Conservation (phyloP, 1,139 yeast species). For the Pneumocystis wakefieldiae region DNA sequence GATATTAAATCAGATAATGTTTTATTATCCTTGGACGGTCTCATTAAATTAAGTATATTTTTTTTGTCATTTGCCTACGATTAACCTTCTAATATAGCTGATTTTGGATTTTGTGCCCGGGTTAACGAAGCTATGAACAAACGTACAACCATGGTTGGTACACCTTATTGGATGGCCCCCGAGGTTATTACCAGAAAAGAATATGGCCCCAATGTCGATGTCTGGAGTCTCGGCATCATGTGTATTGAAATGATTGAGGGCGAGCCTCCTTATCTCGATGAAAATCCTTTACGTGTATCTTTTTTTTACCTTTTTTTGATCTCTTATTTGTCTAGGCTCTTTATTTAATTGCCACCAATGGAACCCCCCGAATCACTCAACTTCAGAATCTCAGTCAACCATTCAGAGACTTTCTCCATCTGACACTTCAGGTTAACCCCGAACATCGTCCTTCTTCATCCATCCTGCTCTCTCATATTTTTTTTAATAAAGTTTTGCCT, state of each 20-base stretch:
- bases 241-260: conserved; percentile 97
- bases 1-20: conserved; percentile 94
- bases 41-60: conserved; percentile 61
- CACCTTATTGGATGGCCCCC: conserved; percentile 99
- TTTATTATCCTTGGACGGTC: conserved; percentile 64
- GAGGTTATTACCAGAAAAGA: conserved; percentile 89
- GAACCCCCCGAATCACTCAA: conserved; percentile 84
- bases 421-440: conserved; percentile 75
- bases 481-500: conserved; percentile 58
- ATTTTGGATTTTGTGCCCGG: conserved; percentile 82
- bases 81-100: conserved; percentile 17
- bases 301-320: conserved; percentile 19
- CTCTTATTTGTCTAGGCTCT: conserved; percentile 37
- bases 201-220: conserved; percentile 93
- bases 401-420: conserved; percentile 53
- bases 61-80: conserved; percentile 6
- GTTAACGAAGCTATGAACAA: conserved; percentile 72
- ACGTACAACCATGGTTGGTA: conserved; percentile 97
- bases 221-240: conserved; percentile 97
- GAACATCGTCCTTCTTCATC: conserved; percentile 72
- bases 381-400: conserved; percentile 62
- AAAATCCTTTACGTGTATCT: conserved; percentile 50
- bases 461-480: conserved; percentile 55
- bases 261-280: conserved; percentile 93
- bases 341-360: conserved; percentile 86